A percentile compares a stretch with the other conserved stretches of the same genome.
phyloP scores from a whole-genome alignment of 2,329 filamentous ascomycete genomes.

The Aschersonia sp. region DNA sequence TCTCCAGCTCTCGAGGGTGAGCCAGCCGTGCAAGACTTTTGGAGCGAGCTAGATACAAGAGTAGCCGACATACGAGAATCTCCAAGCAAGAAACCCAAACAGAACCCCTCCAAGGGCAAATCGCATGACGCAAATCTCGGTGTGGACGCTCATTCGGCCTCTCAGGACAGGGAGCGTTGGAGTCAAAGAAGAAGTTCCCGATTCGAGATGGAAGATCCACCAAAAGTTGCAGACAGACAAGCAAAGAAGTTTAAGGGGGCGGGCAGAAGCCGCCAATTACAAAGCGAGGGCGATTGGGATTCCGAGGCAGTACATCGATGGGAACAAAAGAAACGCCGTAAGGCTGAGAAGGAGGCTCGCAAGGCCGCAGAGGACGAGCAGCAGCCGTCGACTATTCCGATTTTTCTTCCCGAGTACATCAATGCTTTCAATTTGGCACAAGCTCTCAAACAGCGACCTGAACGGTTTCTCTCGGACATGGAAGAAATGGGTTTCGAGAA shows the following conservation, averaged over 20 bases:
- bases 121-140: not conserved
- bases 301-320: slow-evolving; percentile 21
- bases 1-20: not conserved
- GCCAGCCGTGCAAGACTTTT: slow-evolving; percentile 9
- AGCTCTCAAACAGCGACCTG: slow-evolving; percentile 54
- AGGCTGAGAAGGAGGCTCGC: slow-evolving; percentile 25
- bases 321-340: slow-evolving; percentile 24
- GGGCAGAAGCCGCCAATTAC: slow-evolving; percentile 4
- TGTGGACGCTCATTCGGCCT: not conserved
- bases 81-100: slow-evolving; percentile 1
- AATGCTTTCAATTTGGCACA: slow-evolving; percentile 70
- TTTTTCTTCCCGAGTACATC: slow-evolving; percentile 82
- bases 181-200: slow-evolving; percentile 14
- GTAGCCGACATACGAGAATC: slow-evolving; percentile 6
- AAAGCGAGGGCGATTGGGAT: slow-evolving; percentile 21
- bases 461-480: slow-evolving; percentile 61
- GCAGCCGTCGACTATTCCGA: slow-evolving; percentile 34
- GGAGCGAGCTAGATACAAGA: slow-evolving; percentile 11
- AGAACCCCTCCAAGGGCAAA: not conserved
- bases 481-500: slow-evolving; percentile 82
- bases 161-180: slow-evolving; percentile 4
- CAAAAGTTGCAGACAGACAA: slow-evolving; percentile 7
- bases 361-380: slow-evolving; percentile 24
- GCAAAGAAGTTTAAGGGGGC: slow-evolving; percentile 11
- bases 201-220: slow-evolving; percentile 14